A percentile compares a stretch with the other conserved stretches of the same genome.
Conservation (phyloP, 768 basidiomycete genomes). For the Lactarius indigo region DNA sequence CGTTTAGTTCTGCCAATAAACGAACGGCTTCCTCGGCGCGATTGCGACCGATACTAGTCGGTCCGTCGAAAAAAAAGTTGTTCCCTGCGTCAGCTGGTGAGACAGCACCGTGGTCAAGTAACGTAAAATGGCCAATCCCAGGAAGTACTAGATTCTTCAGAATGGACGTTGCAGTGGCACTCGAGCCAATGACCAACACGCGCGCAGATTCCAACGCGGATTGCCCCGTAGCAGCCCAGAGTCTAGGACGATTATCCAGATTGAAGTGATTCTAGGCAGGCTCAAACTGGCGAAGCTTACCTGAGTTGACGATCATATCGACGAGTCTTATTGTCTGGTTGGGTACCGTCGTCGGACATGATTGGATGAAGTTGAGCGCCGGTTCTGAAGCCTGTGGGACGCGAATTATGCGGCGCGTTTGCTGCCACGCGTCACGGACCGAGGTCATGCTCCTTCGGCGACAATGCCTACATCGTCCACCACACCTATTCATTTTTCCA, state of each 20-base stretch:
- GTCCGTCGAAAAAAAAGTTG: conserved; percentile 91
- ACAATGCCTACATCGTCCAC: conserved; percentile 3
- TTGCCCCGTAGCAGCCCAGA: conserved; percentile 95
- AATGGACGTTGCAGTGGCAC: conserved; percentile 82
- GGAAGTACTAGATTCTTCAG: conserved; percentile 97
- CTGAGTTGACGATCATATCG: conserved; percentile 94
- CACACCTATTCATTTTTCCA: neutral
- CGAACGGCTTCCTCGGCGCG: conserved; percentile 78
- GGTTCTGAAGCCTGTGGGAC: neutral
- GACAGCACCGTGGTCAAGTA: conserved; percentile 65
- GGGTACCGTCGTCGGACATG: conserved; percentile 35
- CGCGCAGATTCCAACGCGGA: conserved; percentile 79
- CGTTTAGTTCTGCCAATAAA: conserved; percentile 82
- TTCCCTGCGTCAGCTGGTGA: conserved; percentile 81
- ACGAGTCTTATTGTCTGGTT: conserved; percentile 83
- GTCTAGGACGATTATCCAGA: conserved; percentile 37
- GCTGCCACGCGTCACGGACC: neutral
- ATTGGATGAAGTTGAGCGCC: neutral
- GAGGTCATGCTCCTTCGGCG: conserved; percentile 14
- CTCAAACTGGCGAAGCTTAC: conserved; percentile 38
- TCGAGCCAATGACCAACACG: conserved; percentile 74
- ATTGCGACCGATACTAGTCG: conserved; percentile 70
- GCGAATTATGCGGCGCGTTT: neutral
- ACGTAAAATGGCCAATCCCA: conserved; percentile 92
- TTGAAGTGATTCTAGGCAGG: neutral